Evolutionary conservation across 2,329 filamentous ascomycete genomes (phyloP), one percentile per base, ranked within the genome.

Genomic region (Colletotrichum spinosum): DNA sequence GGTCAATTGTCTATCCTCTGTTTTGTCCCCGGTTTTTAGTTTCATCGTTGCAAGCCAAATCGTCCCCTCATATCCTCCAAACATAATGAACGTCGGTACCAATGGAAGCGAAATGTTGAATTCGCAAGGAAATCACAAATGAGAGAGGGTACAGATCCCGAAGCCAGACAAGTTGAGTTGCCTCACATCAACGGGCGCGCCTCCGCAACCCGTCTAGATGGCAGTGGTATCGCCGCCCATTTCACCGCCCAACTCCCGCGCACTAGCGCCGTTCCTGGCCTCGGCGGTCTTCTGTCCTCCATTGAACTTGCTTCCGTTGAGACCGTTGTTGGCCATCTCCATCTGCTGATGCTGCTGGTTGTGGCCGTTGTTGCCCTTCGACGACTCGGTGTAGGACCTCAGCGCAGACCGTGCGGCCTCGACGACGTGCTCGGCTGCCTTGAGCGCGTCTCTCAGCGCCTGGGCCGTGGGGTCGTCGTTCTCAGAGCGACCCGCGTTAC

Each of bases 141-240:
- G 11, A 25, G 17, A 44, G n/a, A 48, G 1, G 34, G 33, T 13
- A 33, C 4, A 15, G 41, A 48, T 38, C 35, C 25, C 3, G 17
- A 48, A 15, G 55, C 45, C n/a, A 57, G 57, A 55, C 57, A 62
- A 53, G 63, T 66, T 66, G 63, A 66, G 52, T 66, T 63, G 58
- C 41, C 55, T 38, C 42, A 8, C 49, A 25, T 42, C 46, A 7
- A n/a, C 39, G 57, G 49, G 41, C 34, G 5, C 33, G 45, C 15
- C 17, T 33, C 37, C 8, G 4, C 6, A 35, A 17, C 58, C 48
- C 49, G 52, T 55, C 15, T 65, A 65, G 11, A 37, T 45, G 17
- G 60, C 38, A 25, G 39, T 35, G 60, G 87, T 89, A 82, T 89
- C 87, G 15, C 86, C 86, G 61, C 86, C 85, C 85, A 89, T 87